Evolutionary conservation across 805 yeast species (phyloP).

Genomic region (Sugiyamaella smithiae): DNA sequence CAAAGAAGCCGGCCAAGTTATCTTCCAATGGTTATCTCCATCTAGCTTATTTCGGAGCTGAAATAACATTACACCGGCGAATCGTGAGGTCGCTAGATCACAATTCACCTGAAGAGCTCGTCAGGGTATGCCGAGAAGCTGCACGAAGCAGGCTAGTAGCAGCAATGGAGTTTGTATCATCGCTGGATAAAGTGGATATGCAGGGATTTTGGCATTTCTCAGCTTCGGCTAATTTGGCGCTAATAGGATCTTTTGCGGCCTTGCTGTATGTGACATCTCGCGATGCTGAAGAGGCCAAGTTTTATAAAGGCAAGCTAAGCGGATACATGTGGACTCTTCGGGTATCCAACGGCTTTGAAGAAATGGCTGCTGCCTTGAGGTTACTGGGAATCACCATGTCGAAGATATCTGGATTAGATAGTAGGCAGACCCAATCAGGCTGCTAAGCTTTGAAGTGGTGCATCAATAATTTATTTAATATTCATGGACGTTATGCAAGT

Average conservation of each 20-base stretch:
- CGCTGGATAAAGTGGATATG: conserved; percentile 75
- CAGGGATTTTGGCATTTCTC: conserved; percentile 90
- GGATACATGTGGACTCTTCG: conserved; percentile 76
- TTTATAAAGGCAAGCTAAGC: conserved; percentile 64
- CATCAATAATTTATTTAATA: too few relatives aligned
- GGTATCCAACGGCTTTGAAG: conserved; percentile 72
- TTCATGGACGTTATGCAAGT: too few relatives aligned
- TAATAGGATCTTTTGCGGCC: conserved; percentile 87
- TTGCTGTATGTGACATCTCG: conserved; percentile 66
- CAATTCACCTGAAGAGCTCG: conserved; percentile 51
- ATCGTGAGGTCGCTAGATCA: conserved; percentile 36
- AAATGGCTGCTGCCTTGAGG: conserved; percentile 69
- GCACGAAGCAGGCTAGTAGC: conserved; percentile 81
- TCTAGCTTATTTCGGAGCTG: conserved; percentile 84
- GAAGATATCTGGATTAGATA: conserved; percentile 57
- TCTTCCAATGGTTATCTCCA: conserved; percentile 72
- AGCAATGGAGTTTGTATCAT: conserved; percentile 73
- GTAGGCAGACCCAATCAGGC: conserved; percentile 1
- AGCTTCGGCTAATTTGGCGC: conserved; percentile 70
- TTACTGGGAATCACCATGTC: conserved; percentile 68
- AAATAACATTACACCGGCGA: conserved; percentile 73
- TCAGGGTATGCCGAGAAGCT: conserved; percentile 74
- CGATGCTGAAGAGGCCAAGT: conserved; percentile 54
- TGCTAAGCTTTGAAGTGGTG: too few relatives aligned
- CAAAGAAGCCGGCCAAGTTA: conserved; percentile 24